Conservation (phyloP, 2,329 filamentous ascomycete genomes). For the Macroventuria anomochaeta region DNA sequence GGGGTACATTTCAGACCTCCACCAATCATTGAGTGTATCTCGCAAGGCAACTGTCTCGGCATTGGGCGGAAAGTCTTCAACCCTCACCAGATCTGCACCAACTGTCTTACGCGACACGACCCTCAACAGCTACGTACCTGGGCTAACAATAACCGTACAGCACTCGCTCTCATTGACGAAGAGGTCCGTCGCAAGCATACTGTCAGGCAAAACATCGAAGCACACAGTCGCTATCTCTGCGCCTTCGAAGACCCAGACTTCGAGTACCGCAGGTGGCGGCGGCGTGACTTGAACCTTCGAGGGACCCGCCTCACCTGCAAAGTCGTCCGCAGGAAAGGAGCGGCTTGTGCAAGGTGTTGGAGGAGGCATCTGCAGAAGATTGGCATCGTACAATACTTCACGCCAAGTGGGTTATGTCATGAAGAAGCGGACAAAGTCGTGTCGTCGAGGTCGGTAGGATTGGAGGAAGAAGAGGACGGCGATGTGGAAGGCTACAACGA, state of each 20-base stretch:
- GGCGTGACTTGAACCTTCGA: conserved; percentile 33
- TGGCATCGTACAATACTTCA: conserved; percentile 34
- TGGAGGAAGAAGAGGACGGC: conserved; percentile 29
- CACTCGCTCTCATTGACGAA: conserved; percentile 25
- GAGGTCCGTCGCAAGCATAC: conserved; percentile 29
- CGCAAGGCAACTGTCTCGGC: conserved; percentile 31
- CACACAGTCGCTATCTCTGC: conserved; percentile 30
- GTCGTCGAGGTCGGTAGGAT: conserved; percentile 24
- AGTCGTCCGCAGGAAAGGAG: conserved; percentile 29
- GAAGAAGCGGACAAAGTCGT: conserved; percentile 33
- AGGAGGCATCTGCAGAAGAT: conserved; percentile 32
- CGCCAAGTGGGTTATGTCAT: conserved; percentile 37
- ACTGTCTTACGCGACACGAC: conserved; percentile 36
- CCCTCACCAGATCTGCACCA: conserved; percentile 28
- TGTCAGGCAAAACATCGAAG: conserved; percentile 34
- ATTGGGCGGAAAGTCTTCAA: conserved; percentile 36
- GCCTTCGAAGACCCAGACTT: conserved; percentile 39
- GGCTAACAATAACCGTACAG: conserved; percentile 24
- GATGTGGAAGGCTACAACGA: conserved; percentile 36
- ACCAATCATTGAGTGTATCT: conserved; percentile 33
- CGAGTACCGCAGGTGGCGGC: conserved; percentile 34
- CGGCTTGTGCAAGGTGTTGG: conserved; percentile 36
- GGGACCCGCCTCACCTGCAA: conserved; percentile 28
- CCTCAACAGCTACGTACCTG: conserved; percentile 31
- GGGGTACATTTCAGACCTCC: conserved; percentile 31